Percentiles rank a stretch among this genome's conserved stretches.
Evolutionary conservation across 176 grass and related monocot genomes (phyloP).

Genomic region (Pontederia crassipes): DNA sequence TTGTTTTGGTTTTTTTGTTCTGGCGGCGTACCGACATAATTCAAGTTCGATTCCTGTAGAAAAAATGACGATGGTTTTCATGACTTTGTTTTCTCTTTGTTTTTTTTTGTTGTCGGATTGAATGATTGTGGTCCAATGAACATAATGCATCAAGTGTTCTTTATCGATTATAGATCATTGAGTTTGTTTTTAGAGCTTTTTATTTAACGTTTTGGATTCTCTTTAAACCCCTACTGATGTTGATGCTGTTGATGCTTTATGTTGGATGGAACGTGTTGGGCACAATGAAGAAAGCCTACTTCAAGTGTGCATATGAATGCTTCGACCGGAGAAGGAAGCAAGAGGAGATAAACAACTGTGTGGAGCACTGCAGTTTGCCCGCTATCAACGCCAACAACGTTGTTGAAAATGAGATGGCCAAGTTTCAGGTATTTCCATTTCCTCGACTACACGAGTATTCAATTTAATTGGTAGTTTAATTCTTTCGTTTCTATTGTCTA

Average conservation of each 20-base stretch:
- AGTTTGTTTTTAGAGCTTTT: not conserved
- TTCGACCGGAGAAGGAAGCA: constrained; percentile 67
- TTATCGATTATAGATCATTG: not conserved
- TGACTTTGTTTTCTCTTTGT: not conserved
- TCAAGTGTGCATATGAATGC: constrained; percentile 88
- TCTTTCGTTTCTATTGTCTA: not conserved
- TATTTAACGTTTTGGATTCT: not conserved
- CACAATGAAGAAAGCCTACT: constrained; percentile 79
- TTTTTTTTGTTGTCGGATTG: not conserved
- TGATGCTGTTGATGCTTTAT: not conserved
- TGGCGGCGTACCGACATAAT: not conserved
- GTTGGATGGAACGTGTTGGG: constrained; percentile 8
- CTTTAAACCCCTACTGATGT: not conserved
- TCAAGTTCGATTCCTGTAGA: not conserved
- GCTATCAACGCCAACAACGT: constrained; percentile 67
- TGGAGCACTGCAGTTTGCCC: constrained; percentile 83
- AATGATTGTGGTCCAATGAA: not conserved
- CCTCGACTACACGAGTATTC: not conserved
- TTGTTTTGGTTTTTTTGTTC: not conserved
- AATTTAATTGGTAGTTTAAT: not conserved
- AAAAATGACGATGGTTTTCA: too few relatives aligned
- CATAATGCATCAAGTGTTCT: not conserved
- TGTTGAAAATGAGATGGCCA: constrained; percentile 81
- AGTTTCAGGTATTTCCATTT: constrained; percentile 59
- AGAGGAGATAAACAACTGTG: constrained; percentile 67